Evolutionary conservation across 2,329 filamentous ascomycete genomes (phyloP), one percentile per base, ranked within the genome.

Genomic region (Juglanconis juglandina): DNA sequence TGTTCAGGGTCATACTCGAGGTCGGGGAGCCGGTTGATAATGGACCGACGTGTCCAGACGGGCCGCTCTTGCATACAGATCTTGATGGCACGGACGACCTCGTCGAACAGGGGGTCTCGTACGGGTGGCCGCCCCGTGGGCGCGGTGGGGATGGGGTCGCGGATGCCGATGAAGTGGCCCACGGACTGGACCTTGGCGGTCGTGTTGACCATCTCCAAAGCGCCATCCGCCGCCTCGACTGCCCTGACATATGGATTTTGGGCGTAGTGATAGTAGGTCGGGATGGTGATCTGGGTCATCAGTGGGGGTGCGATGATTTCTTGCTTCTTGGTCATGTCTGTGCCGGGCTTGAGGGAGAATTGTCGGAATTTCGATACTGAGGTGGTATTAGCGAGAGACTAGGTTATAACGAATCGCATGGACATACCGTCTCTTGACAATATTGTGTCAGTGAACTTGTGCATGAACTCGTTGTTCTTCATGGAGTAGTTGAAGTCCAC

Each of bases 401-500:
- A 2, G 5, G 55, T 39, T 2, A 47, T 4, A 33, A 8, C 13
- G 5, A 13, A 7, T 24, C 52, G 24, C n/a, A 35, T 9, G 11
- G 34, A 53, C 74, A 51, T 77, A 91, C 90, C 87, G 64, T 91
- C 82, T 63, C 89, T 87, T 2, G 88, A 84, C 6, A 95, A 75
- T 33, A 96, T 79, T 58, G 88, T 84, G 3, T 92, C 81, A 56
- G 85, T 82, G 60, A 97, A 86, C 61, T 87, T 85, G 37, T 81
- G 81, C 68, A 92, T 86, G 71, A 96, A 91, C 0, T 83, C 77
- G 50, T 88, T 88, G 41, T 83, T 81, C 13, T 81, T 81, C 54
- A 89, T 87, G 30, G 90, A 86, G 74, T 88, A 94, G 68, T 96
- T 91, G 69, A 96, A 96, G 73, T 98, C 94, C 8, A 92, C 88